Percentiles rank a stretch among this genome's conserved stretches.
phyloP scores from a whole-genome alignment of 176 grass and related monocot genomes.

The Carex littledalei region DNA sequence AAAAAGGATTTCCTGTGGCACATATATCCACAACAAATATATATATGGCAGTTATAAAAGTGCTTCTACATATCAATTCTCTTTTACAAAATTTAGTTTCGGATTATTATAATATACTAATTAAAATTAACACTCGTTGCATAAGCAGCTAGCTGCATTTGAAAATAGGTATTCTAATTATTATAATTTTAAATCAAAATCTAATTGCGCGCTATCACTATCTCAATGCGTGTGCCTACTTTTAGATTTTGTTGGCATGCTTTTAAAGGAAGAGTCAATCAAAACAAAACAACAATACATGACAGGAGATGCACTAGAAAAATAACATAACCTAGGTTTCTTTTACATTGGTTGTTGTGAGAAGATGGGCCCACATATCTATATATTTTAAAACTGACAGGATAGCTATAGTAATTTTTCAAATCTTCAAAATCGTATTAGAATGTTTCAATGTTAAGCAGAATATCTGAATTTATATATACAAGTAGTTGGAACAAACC shows the following conservation, averaged over 20 bases:
- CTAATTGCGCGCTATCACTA: constrained; percentile 20
- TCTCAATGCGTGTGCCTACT: constrained; percentile 1
- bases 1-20: constrained; percentile 27
- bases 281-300: constrained; percentile 26
- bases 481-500: constrained; percentile 28
- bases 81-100: background rate
- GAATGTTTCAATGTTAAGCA: constrained; percentile 6
- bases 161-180: background rate
- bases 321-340: constrained; percentile 12
- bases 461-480: constrained; percentile 14
- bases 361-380: constrained; percentile 18
- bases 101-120: background rate
- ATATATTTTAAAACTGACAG: constrained; percentile 8
- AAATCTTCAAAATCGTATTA: constrained; percentile 4
- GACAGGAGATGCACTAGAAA: constrained; percentile 19
- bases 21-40: background rate
- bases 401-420: background rate
- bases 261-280: constrained; percentile 26
- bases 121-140: background rate
- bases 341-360: constrained; percentile 20
- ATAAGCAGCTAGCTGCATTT: constrained; percentile 1
- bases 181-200: background rate
- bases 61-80: background rate
- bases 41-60: background rate
- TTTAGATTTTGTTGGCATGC: constrained; percentile 44